Percentiles rank a stretch among this genome's conserved stretches.
Conservation (phyloP, 129 eudicot genomes). For the Kitagawia praeruptora region DNA sequence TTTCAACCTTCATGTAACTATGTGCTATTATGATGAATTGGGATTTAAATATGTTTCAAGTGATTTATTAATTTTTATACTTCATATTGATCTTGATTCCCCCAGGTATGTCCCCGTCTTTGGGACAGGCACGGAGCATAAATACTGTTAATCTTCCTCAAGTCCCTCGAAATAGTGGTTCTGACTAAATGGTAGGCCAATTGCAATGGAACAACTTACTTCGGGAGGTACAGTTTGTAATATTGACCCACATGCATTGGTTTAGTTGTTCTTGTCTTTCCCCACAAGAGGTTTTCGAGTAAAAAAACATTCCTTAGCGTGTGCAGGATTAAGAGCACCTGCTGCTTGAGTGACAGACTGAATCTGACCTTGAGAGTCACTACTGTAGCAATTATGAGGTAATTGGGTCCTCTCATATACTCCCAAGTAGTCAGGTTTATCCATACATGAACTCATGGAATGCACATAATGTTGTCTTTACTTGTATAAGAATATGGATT, state of each 20-base stretch:
- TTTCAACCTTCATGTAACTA: background rate
- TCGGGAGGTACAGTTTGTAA: constrained; percentile 23
- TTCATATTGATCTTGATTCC: constrained; percentile 1
- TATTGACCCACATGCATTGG: background rate
- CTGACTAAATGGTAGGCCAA: constrained; percentile 29
- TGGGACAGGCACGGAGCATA: constrained; percentile 33
- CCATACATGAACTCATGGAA: background rate
- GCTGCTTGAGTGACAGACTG: constrained; percentile 39
- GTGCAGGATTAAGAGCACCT: constrained; percentile 31
- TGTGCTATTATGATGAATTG: background rate
- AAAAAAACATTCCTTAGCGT: constrained; percentile 9
- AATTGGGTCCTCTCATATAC: background rate
- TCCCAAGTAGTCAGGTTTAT: background rate
- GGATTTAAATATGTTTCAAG: too few species aligned
- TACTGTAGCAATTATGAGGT: constrained; percentile 36
- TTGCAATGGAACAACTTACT: constrained; percentile 16
- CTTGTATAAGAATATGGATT: background rate
- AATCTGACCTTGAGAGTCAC: constrained; percentile 37
- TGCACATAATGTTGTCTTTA: background rate
- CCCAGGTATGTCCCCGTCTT: constrained; percentile 39
- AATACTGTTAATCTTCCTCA: constrained; percentile 34
- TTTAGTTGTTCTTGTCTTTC: background rate
- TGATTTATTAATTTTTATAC: background rate
- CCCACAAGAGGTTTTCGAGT: background rate
- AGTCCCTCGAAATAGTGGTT: constrained; percentile 31